phyloP scores from a whole-genome alignment of 352 stramenopile genomes.

The Pythium vanterpoolii region DNA sequence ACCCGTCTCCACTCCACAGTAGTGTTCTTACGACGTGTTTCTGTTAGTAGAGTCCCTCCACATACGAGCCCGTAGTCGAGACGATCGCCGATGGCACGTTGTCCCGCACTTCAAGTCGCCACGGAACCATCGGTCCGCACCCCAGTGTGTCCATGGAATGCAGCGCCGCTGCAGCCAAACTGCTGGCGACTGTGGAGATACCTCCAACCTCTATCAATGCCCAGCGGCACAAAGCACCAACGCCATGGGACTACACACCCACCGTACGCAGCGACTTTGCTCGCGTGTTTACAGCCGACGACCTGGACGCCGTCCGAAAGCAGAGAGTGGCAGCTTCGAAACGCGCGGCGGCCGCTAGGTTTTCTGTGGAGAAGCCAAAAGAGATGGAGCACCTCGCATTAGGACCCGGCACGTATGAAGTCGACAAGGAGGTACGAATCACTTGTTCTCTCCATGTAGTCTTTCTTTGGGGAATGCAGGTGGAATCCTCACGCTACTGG shows the following conservation, averaged over 20 bases:
- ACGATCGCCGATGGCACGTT: slow-evolving; percentile 13
- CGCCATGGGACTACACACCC: slow-evolving; percentile 40
- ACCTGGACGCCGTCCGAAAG: slow-evolving; percentile 24
- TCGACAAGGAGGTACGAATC: slow-evolving; percentile 38
- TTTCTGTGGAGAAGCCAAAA: neutral
- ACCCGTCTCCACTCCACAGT: neutral
- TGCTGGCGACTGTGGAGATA: slow-evolving; percentile 4
- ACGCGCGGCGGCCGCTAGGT: neutral
- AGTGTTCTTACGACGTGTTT: neutral
- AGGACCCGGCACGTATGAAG: slow-evolving; percentile 52
- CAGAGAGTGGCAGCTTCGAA: slow-evolving; percentile 1
- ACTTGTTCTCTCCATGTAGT: neutral
- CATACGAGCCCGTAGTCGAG: slow-evolving; percentile 31
- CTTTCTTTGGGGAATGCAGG: neutral
- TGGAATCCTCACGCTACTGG: neutral
- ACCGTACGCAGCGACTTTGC: slow-evolving; percentile 38
- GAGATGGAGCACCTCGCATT: slow-evolving; percentile 31
- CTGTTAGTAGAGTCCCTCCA: slow-evolving; percentile 35
- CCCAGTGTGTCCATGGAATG: slow-evolving; percentile 14
- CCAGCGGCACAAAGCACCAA: slow-evolving; percentile 16
- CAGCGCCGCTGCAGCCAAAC: slow-evolving; percentile 1
- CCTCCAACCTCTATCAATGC: slow-evolving; percentile 3
- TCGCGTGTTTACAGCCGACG: slow-evolving; percentile 36
- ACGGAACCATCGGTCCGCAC: slow-evolving; percentile 43
- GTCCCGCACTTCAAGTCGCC: slow-evolving; percentile 13